Percentiles rank a stretch among this genome's conserved stretches.
Evolutionary conservation across 2,329 filamentous ascomycete species (phyloP).

Genomic region (Claviceps africana): DNA sequence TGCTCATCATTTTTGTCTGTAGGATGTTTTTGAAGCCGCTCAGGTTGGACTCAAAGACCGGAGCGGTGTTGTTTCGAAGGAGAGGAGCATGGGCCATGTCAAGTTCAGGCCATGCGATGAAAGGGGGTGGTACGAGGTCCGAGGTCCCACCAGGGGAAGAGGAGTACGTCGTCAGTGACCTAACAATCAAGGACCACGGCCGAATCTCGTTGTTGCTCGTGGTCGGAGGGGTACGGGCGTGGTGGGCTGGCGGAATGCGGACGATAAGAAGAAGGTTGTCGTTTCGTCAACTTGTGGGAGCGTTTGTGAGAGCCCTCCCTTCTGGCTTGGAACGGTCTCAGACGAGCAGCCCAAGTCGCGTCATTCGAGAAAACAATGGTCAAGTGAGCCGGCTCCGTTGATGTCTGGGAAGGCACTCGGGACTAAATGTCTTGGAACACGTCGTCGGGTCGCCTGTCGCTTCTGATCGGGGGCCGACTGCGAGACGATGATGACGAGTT

Average conservation of each 20-base stretch:
- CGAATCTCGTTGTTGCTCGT: not conserved
- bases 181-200: not conserved
- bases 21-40: constrained; percentile 28
- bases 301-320: constrained; percentile 3
- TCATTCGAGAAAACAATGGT: constrained; percentile 7
- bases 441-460: not conserved
- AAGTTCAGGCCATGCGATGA: constrained; percentile 28
- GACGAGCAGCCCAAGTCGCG: constrained; percentile 4
- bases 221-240: not conserved
- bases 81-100: constrained; percentile 47
- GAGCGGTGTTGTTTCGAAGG: constrained; percentile 44
- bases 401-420: not conserved
- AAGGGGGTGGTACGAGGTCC: not conserved
- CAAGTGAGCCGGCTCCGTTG: not conserved
- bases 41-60: constrained; percentile 36
- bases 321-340: constrained; percentile 7
- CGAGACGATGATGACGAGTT: not conserved
- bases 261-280: not conserved
- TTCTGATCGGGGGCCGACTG: not conserved
- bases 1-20: constrained; percentile 34
- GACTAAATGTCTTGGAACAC: not conserved
- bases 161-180: constrained; percentile 1
- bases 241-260: constrained; percentile 1
- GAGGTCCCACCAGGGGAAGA: constrained; percentile 2
- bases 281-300: constrained; percentile 2